Evolutionary conservation across 202 grass and related monocot genomes (phyloP).

Genomic region (Carex sylvatica): DNA sequence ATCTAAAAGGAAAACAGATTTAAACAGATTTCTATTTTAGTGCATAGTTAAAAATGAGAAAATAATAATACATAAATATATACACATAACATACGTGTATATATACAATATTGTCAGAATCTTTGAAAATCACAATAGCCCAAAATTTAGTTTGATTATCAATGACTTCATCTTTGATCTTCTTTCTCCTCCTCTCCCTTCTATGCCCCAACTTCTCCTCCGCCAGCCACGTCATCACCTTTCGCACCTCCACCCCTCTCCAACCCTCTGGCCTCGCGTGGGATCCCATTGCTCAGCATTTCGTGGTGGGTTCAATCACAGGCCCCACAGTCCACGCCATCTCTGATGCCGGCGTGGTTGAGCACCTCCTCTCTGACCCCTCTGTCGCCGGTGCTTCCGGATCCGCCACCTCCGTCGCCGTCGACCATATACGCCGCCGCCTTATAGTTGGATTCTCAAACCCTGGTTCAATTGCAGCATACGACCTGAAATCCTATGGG

Average conservation of each 20-base stretch:
- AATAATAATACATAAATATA: too few relatives aligned
- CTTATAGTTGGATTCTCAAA: constrained; percentile 49
- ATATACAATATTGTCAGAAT: too few relatives aligned
- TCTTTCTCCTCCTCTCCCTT: constrained; percentile 42
- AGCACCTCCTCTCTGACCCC: constrained; percentile 44
- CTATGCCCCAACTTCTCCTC: constrained; percentile 14
- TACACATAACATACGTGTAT: too few relatives aligned
- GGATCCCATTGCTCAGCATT: constrained; percentile 73
- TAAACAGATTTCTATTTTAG: too few relatives aligned
- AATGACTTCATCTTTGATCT: neutral
- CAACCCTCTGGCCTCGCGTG: constrained; percentile 54
- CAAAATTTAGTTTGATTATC: neutral
- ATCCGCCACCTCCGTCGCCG: constrained; percentile 22
- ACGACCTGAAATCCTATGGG: constrained; percentile 62
- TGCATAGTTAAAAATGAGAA: too few relatives aligned
- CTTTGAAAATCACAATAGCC: neutral
- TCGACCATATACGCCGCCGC: constrained; percentile 55
- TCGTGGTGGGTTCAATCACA: constrained; percentile 54
- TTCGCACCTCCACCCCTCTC: constrained; percentile 30
- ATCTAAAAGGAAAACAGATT: too few relatives aligned
- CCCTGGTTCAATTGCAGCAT: constrained; percentile 44
- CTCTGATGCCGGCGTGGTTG: constrained; percentile 76
- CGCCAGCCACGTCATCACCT: constrained; percentile 51
- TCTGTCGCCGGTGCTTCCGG: neutral
- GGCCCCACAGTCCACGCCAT: constrained; percentile 50